Evolutionary conservation across 2,329 filamentous ascomycete genomes (phyloP).

Genomic region (Monilinia vaccinii-corymbosi): DNA sequence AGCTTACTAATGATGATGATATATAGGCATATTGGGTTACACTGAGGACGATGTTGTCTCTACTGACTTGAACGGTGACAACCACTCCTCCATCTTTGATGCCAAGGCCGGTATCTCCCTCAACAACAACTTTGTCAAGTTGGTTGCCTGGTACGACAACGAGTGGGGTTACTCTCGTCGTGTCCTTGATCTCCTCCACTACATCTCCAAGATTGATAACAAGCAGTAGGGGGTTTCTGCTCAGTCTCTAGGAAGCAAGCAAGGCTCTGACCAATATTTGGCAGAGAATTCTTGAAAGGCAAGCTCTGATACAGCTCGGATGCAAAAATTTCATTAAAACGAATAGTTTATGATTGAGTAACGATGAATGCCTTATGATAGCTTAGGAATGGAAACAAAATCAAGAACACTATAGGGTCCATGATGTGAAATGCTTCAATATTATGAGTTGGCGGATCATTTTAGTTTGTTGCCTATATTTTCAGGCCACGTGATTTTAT

Average conservation of each 20-base stretch:
- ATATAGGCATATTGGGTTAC: conserved; percentile 75
- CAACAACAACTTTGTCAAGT: conserved; percentile 98
- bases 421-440: not conserved
- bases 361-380: conserved; percentile 15
- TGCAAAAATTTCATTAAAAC: conserved; percentile 7
- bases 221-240: conserved; percentile 26
- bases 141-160: conserved; percentile 95
- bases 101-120: conserved; percentile 98
- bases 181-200: conserved; percentile 72
- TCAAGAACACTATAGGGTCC: not conserved
- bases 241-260: conserved; percentile 14
- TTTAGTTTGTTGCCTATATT: not conserved
- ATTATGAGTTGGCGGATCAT: not conserved
- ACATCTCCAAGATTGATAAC: conserved; percentile 70
- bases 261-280: conserved; percentile 25
- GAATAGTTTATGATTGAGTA: conserved; percentile 4
- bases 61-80: conserved; percentile 86
- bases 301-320: conserved; percentile 21
- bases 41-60: conserved; percentile 97
- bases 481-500: not conserved
- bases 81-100: conserved; percentile 95
- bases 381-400: conserved; percentile 7
- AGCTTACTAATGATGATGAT: conserved; percentile 13
- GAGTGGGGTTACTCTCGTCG: conserved; percentile 99
- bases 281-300: conserved; percentile 27